These are phyloP conservation scores for Paramecium octaurelia DNA, from an alignment of 73 alveolate genomes.

Conservation along the genomic window DNA sequence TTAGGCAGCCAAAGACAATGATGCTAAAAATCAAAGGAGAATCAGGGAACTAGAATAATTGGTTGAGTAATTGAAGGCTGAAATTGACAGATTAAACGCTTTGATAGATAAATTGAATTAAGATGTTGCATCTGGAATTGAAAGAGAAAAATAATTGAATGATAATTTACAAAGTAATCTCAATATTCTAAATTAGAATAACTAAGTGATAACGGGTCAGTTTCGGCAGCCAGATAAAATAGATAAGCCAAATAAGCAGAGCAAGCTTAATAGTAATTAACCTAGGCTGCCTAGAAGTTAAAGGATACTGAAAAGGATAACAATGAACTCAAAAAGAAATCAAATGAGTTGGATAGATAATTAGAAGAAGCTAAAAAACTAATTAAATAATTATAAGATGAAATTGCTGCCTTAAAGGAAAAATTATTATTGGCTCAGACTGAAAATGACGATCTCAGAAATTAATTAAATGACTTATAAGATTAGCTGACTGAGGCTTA, in stretches of 20 bases:
- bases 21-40: neutral
- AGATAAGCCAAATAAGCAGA: slow-evolving; percentile 29
- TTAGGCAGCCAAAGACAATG: slow-evolving; percentile 1
- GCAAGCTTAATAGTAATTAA: neutral
- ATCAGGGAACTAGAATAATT: neutral
- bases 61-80: neutral
- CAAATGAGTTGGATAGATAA: neutral
- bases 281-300: neutral
- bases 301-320: slow-evolving; percentile 13
- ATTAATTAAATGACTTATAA: neutral
- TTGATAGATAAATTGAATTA: slow-evolving; percentile 7
- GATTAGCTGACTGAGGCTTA: neutral
- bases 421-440: neutral
- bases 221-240: neutral
- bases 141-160: slow-evolving; percentile 3
- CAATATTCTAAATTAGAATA: neutral
- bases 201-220: neutral
- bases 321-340: neutral
- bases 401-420: neutral
- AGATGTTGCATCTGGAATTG: neutral
- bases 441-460: slow-evolving; percentile 14
- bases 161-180: neutral
- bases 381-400: slow-evolving; percentile 35
- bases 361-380: neutral
- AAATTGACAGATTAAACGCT: slow-evolving; percentile 23